phyloP scores from a whole-genome alignment of 2,329 filamentous ascomycete genomes.

The Myriosclerotinia curreyana region DNA sequence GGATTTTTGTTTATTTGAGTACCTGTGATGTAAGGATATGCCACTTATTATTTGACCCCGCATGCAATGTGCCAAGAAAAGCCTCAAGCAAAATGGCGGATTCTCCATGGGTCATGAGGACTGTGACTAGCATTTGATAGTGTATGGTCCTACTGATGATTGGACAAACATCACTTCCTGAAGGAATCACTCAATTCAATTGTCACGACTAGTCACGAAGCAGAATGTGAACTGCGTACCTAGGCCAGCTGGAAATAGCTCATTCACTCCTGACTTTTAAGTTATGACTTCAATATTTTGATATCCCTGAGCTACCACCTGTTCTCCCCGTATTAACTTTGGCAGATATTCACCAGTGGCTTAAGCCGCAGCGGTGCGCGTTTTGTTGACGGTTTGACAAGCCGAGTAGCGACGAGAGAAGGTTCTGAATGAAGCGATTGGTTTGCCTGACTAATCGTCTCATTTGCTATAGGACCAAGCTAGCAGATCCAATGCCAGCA shows the following conservation, averaged over 20 bases:
- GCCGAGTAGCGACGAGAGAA: not conserved
- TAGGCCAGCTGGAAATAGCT: not conserved
- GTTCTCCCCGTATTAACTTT: not conserved
- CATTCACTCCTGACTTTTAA: not conserved
- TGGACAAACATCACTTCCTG: not conserved
- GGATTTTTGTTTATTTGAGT: not conserved
- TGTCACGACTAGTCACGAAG: not conserved
- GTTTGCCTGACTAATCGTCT: not conserved
- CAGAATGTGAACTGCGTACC: not conserved
- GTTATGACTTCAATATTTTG: not conserved
- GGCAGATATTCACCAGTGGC: constrained; percentile 2
- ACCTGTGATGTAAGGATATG: too few relatives aligned
- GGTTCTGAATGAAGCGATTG: not conserved
- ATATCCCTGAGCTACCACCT: not conserved
- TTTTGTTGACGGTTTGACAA: not conserved
- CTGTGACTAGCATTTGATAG: not conserved
- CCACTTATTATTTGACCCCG: constrained; percentile 4
- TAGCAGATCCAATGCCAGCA: not conserved
- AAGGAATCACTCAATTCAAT: not conserved
- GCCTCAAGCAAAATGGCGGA: constrained; percentile 6
- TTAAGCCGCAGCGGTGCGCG: constrained; percentile 10
- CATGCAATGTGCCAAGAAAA: constrained; percentile 12
- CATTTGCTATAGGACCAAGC: not conserved
- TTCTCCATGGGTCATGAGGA: constrained; percentile 15
- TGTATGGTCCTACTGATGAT: not conserved